Base-by-base conservation (phyloP, 768 basidiomycete species). In the Rhodotorula babjevae region DNA sequence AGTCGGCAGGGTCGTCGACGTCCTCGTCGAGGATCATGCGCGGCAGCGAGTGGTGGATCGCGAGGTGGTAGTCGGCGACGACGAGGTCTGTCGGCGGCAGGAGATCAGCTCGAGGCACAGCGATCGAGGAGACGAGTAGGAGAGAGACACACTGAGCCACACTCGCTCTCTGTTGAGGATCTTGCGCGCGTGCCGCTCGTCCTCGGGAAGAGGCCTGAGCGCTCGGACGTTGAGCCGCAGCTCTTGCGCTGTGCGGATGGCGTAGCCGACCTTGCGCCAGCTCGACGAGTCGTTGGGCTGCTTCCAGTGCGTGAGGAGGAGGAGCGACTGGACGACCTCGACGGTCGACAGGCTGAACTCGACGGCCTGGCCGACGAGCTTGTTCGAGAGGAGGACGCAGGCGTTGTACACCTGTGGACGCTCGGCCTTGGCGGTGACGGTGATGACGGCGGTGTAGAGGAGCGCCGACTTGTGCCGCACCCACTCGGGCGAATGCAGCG, bases 11-110 rank as follows among this genome's bases (percentile, higher is more conserved):
- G 16, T 61, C 61, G 31, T 49, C 46, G 47, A 61, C 42, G 44
- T 27, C 44, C 25, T 61, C 61, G 12, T 61, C 44, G 16, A n/a
- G 23, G 44, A 61, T 46, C 61, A 61, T 61, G 44, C 61, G 61
- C 25, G 61, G 61, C 6, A 61, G 31, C 1, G 61, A 47, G n/a
- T 61, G 61, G 18, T 61, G 61, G 9, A 61, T 61, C 0, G 61
- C 42, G 47, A 61, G 47, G n/a, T 61, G 42, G n/a, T 46, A 61
- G 46, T 61, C 61, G n/a, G 61, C 61, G 47, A 61, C n/a, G 42
- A 49, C 47, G n/a, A 61, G 46, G n/a, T 61, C 61, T 61, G 44
- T 36, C 19, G 36, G 9, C 8, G 9, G 23, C 25, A 23, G 2
- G 23, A 40, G 40, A 44, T 46, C 3, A 50, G 25, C 21, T 47